Base-by-base conservation (phyloP, 2,329 filamentous ascomycete genomes). In the Huntiella decipiens region DNA sequence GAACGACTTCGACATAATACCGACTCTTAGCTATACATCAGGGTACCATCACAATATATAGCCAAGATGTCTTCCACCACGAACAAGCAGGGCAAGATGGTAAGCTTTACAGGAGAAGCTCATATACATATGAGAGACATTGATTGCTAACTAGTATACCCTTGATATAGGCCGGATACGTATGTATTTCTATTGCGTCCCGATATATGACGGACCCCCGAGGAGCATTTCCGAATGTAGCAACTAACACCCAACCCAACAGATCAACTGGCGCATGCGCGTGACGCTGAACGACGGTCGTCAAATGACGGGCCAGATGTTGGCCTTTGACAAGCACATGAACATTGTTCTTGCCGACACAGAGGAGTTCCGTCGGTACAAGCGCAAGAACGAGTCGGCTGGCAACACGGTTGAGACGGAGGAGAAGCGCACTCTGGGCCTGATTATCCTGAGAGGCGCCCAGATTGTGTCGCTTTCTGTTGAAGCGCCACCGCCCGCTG, bases 311-410 rank as follows among this genome's bases (percentile, higher is more conserved):
- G 91, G 87, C 51, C 86, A 96, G 64, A 94, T 98, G 84, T 75
- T 98, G 55, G 91, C 91, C 46, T 98, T 96, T 58, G 91, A 98
- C 65, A 96, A 96, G 86, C 91, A 98, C 65, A 98, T 98, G 91
- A 98, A 98, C 63, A 76, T 98, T 53, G 91, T 98, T 51, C 82
- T 98, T 52, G 91, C 88, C 64, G 91, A 98, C 60, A 96, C 91
- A 54, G 91, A 98, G 73, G 88, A 96, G 63, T 95, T 94, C 64
- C 82, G 87, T 61, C 82, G 82, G 60, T 79, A 88, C 52, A 92
- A 91, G 69, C 76, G 82, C 63, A 88, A 82, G 68, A 75, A 79
- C 56, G 74, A 78, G 16, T 72, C 71, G 51, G 69, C 77, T 53
- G 70, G 71, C 47, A 73, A 82, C 58, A 74, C 81, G 42, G 72